phyloP scores from a whole-genome alignment of 139 green algal genomes.

The Coelastrella sp. region DNA sequence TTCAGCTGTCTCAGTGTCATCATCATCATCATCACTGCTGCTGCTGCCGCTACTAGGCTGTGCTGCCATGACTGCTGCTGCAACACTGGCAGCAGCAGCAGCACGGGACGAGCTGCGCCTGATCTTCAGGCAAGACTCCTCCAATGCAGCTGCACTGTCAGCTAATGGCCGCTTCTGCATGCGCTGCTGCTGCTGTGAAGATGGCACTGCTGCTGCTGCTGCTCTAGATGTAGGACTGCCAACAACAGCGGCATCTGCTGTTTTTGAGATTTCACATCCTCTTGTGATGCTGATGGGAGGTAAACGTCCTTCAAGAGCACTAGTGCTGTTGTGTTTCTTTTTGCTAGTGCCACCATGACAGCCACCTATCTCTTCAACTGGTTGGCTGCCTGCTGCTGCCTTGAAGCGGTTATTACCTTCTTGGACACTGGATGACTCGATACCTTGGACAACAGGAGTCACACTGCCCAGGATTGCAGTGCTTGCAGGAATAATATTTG shows the following conservation, averaged over 20 bases:
- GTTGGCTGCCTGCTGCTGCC: background rate
- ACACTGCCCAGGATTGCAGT: background rate
- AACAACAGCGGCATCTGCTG: background rate
- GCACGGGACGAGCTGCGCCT: background rate
- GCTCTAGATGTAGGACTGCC: background rate
- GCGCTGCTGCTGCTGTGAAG: background rate
- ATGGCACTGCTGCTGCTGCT: background rate
- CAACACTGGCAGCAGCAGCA: background rate
- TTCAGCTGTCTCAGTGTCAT: background rate
- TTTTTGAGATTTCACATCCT: background rate
- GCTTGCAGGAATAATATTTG: background rate
- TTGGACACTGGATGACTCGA: background rate
- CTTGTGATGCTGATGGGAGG: background rate
- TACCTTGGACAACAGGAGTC: background rate
- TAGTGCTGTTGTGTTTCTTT: background rate
- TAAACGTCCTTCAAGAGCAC: background rate
- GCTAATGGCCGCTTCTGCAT: background rate
- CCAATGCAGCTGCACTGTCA: background rate
- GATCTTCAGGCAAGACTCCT: background rate
- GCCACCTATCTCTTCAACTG: background rate
- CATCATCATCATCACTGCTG: background rate
- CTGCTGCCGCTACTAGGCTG: background rate
- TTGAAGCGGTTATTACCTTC: background rate
- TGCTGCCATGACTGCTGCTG: constrained; percentile 1
- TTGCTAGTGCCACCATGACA: background rate